Conservation (phyloP, 177 flowering plant species). For the Vitis hybrid region DNA sequence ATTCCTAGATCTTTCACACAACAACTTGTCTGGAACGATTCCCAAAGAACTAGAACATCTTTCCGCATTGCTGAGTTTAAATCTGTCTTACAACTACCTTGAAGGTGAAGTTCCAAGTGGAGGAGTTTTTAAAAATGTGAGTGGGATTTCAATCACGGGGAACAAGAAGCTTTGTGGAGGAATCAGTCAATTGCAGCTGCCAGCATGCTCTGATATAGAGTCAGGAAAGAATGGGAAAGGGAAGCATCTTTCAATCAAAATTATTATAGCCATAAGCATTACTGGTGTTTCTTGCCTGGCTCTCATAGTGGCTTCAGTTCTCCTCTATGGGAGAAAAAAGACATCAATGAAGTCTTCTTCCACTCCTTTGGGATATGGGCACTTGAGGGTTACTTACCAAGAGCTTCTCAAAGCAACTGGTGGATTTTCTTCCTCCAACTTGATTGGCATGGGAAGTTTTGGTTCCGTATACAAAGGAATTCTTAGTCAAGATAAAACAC, state of each 20-base stretch:
- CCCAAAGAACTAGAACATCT: conserved; percentile 7
- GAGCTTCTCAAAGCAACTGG: background rate
- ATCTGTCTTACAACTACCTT: conserved; percentile 20
- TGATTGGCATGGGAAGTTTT: no score
- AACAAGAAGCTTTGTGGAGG: conserved; percentile 27
- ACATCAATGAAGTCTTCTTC: no score
- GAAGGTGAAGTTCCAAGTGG: conserved; percentile 11
- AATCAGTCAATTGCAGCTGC: background rate
- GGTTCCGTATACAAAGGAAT: no score
- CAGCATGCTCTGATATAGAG: no score
- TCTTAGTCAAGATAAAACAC: no score
- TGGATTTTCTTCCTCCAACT: no score
- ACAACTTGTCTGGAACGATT: conserved; percentile 18
- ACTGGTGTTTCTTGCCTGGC: no score
- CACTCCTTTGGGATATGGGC: background rate
- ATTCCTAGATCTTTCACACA: conserved; percentile 22
- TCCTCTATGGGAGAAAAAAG: background rate
- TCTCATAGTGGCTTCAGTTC: background rate
- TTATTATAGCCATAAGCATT: no score
- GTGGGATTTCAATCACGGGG: conserved; percentile 1
- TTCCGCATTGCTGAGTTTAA: background rate
- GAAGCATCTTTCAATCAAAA: no score
- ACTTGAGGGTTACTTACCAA: conserved; percentile 1
- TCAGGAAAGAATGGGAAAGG: no score
- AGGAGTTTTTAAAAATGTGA: conserved; percentile 15